Conservation (phyloP, 164 flowering plant genomes). For the Taxillus chinensis region DNA sequence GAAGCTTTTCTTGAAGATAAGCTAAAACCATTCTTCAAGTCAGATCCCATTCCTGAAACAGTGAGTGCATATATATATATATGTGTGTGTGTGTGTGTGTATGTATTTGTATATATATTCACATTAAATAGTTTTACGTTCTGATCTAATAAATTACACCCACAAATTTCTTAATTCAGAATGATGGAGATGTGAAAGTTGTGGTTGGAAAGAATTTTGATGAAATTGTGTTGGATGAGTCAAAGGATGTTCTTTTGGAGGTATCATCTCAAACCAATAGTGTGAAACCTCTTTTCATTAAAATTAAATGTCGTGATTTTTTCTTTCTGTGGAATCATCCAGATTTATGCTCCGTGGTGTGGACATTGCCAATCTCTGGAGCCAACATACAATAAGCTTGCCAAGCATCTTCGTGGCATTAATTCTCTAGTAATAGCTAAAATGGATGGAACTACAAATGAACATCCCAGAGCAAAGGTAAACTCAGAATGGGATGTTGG, state of each 20-base stretch:
- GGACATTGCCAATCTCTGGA: constrained; percentile 93
- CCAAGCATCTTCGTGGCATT: constrained; percentile 67
- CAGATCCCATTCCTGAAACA: constrained; percentile 82
- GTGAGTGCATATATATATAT: constrained; percentile 33
- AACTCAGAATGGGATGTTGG: neutral
- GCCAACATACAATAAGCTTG: constrained; percentile 89
- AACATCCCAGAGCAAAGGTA: constrained; percentile 92
- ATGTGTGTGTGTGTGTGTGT: no score
- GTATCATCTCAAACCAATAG: constrained; percentile 20
- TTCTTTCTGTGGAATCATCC: constrained; percentile 1
- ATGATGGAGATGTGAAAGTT: constrained; percentile 82
- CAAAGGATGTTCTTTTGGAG: constrained; percentile 99
- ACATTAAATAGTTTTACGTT: no score
- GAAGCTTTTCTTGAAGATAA: constrained; percentile 70
- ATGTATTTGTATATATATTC: no score
- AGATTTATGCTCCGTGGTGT: constrained; percentile 99
- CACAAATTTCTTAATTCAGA: constrained; percentile 29
- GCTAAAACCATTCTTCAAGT: constrained; percentile 84
- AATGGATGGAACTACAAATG: constrained; percentile 97
- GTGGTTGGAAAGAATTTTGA: constrained; percentile 91
- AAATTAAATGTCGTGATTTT: neutral
- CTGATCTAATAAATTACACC: no score
- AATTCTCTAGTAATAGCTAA: constrained; percentile 84
- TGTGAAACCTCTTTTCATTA: neutral
- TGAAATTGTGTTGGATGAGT: constrained; percentile 86